Evolutionary conservation across 2,329 filamentous ascomycete species (phyloP), one percentile per base, ranked within the genome.

Genomic region (Aspergillus arachidicola): DNA sequence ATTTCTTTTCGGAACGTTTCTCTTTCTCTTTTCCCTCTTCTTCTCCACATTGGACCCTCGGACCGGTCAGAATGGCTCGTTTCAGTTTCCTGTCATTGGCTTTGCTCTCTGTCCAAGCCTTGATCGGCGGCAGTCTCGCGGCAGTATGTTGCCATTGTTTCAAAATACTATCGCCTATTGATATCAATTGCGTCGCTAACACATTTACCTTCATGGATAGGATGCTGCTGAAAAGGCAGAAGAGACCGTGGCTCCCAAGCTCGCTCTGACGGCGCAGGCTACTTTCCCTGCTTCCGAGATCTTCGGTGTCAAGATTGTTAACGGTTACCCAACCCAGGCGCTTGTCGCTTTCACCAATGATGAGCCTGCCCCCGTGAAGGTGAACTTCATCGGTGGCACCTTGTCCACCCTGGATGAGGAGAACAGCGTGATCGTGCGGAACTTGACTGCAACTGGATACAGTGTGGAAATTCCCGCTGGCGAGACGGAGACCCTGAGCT

Each of bases 241-340:
- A 69, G 85, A 89, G 64, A 88, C 82, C 81, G 88, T 83, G 81
- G 87, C 75, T 78, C 89, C 82, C 69, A 84, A 80, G 65, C 76
- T 87, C 64, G 82, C 82, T 62, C 84, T 89, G 68, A 79, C 80
- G 59, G 82, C 87, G 66, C 80, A 83, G 58, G 82, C 86, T 62
- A 82, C 83, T 38, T 90, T 90, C 79, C 87, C 87, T 34, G 79
- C 86, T 68, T 83, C 86, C 63, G 92, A 96, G 83, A 89, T 96
- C 80, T 95, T 97, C 72, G 95, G 94, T 73, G 89, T 98, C 72
- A 97, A 96, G 87, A 89, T 98, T 71, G 87, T 98, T 84, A 99
- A 99, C 78, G 93, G 93, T 74, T 89, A 90, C 69, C 88, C 93
- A 48, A 97, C 93, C 67, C 88, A 91, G 78, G 91, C 93, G 41